Evolutionary conservation across 352 stramenopile species (phyloP).

Genomic region (Aphanomyces cochlioides): DNA sequence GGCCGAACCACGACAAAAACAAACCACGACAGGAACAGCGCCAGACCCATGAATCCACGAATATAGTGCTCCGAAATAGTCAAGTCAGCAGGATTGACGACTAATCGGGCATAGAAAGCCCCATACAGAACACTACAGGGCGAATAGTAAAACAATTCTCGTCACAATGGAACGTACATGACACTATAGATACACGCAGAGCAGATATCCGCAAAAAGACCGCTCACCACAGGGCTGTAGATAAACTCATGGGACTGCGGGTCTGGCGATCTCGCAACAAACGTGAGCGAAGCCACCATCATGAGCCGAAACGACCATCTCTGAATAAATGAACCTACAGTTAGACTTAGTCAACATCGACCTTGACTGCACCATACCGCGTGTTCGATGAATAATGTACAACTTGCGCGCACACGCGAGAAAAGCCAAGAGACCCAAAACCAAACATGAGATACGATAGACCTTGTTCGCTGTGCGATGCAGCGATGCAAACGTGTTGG

Average conservation of each 20-base stretch:
- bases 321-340: background rate
- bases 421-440: background rate
- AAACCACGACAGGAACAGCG: background rate
- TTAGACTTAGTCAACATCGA: background rate
- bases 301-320: background rate
- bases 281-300: background rate
- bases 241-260: background rate
- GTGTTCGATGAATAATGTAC: background rate
- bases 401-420: background rate
- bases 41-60: background rate
- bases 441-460: background rate
- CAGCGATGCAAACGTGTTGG: slow-evolving; percentile 2
- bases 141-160: background rate
- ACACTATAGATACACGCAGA: background rate
- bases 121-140: background rate
- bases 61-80: background rate
- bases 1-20: background rate
- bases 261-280: background rate
- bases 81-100: background rate
- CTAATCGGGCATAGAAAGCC: background rate
- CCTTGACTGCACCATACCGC: background rate
- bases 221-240: background rate
- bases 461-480: background rate
- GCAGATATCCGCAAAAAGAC: background rate
- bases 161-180: background rate